phyloP scores from a whole-genome alignment of 2,329 filamentous ascomycete genomes.

The Zalaria obscura region DNA sequence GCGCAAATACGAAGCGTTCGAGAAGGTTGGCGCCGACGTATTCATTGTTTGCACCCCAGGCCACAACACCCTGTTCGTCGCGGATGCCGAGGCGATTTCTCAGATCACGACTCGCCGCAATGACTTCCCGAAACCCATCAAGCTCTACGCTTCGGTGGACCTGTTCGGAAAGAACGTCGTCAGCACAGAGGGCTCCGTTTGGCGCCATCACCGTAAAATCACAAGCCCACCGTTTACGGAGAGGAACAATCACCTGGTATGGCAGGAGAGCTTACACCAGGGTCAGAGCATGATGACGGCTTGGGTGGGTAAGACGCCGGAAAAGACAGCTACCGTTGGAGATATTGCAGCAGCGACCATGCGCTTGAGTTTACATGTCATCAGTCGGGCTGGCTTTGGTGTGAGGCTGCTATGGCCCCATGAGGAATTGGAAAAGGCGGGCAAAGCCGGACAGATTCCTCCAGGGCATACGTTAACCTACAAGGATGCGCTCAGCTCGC shows the following conservation, averaged over 20 bases:
- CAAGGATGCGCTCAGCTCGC: constrained; percentile 43
- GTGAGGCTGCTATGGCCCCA: constrained; percentile 43
- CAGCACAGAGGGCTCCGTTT: constrained; percentile 52
- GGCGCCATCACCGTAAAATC: constrained; percentile 60
- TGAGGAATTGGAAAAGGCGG: constrained; percentile 25
- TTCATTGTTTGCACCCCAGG: constrained; percentile 51
- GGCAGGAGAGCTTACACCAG: constrained; percentile 49
- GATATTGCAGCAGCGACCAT: constrained; percentile 52
- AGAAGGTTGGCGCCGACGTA: constrained; percentile 42
- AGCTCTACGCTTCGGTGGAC: constrained; percentile 44
- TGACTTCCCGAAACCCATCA: constrained; percentile 55
- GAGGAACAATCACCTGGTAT: constrained; percentile 56
- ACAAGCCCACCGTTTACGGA: constrained; percentile 63
- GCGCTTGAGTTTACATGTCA: constrained; percentile 44
- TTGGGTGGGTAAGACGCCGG: constrained; percentile 36
- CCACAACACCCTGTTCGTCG: constrained; percentile 39
- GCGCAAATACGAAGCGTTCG: constrained; percentile 43
- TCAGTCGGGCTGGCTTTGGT: constrained; percentile 60
- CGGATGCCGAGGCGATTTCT: constrained; percentile 49
- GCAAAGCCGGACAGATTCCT: constrained; percentile 15
- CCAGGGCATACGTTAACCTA: constrained; percentile 51
- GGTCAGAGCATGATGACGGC: constrained; percentile 44
- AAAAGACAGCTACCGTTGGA: constrained; percentile 31
- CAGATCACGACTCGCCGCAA: constrained; percentile 54
- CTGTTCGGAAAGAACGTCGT: constrained; percentile 61